phyloP scores from a whole-genome alignment of 2,329 filamentous ascomycete genomes.

The Sordariomycetes sp. region DNA sequence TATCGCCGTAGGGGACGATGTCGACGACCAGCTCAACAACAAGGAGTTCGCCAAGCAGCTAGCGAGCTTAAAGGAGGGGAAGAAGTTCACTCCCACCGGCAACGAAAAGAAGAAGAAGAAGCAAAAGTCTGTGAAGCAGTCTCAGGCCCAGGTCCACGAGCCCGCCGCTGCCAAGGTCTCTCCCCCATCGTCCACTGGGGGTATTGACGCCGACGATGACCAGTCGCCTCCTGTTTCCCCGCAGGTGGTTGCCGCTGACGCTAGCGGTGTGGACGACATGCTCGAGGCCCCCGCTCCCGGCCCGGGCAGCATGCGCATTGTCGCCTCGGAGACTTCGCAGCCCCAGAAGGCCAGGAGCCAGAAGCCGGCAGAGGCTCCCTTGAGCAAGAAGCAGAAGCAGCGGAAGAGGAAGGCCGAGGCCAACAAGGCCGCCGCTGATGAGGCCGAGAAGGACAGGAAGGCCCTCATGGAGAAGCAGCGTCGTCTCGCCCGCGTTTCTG shows the following conservation, averaged over 20 bases:
- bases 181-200: constrained; percentile 58
- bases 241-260: constrained; percentile 41
- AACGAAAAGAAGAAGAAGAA: constrained; percentile 55
- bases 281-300: constrained; percentile 60
- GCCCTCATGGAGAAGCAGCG: constrained; percentile 71
- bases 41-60: constrained; percentile 70
- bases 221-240: constrained; percentile 61
- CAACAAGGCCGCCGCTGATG: constrained; percentile 62
- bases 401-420: constrained; percentile 82
- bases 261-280: constrained; percentile 80
- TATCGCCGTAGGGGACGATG: constrained; percentile 14
- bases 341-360: constrained; percentile 53
- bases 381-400: constrained; percentile 94
- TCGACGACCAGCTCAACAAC: constrained; percentile 47
- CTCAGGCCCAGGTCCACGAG: constrained; percentile 39
- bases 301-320: constrained; percentile 65
- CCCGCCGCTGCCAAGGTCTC: constrained; percentile 36
- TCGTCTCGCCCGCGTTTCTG: constrained; percentile 67
- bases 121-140: constrained; percentile 61
- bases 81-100: constrained; percentile 43
- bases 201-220: constrained; percentile 72
- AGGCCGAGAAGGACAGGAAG: constrained; percentile 70
- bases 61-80: constrained; percentile 59
- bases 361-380: constrained; percentile 53
- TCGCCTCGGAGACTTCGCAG: constrained; percentile 48